Conservation (phyloP, 176 grass and related monocot genomes). For the Typha latifolia region DNA sequence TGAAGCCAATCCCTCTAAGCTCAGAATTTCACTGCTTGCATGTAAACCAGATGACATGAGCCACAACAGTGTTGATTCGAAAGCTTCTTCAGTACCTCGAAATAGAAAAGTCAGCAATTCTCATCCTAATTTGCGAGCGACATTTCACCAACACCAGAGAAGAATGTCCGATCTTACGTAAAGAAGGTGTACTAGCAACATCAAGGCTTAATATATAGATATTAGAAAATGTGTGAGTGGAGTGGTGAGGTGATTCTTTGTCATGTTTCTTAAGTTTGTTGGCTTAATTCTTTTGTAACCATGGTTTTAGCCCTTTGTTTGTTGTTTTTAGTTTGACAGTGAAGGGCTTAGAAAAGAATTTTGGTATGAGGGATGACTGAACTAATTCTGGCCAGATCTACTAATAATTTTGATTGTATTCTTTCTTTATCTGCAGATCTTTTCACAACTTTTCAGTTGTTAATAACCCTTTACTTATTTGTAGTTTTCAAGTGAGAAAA, state of each 20-base stretch:
- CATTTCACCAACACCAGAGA: conserved; percentile 58
- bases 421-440: background rate
- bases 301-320: conserved; percentile 22
- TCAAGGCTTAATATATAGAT: conserved; percentile 5
- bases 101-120: conserved; percentile 34
- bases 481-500: too few relatives aligned
- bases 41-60: conserved; percentile 37
- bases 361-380: background rate
- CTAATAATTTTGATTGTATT: background rate
- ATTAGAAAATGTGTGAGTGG: background rate
- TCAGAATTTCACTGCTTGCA: conserved; percentile 13
- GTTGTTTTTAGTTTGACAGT: conserved; percentile 46
- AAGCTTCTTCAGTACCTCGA: conserved; percentile 22
- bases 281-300: conserved; percentile 26
- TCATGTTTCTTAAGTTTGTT: conserved; percentile 2
- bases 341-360: conserved; percentile 15
- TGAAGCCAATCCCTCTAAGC: conserved; percentile 19
- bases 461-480: too few relatives aligned
- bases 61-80: conserved; percentile 50
- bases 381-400: background rate
- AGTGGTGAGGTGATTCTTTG: background rate
- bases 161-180: conserved; percentile 50
- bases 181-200: background rate
- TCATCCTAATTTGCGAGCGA: conserved; percentile 31
- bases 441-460: too few relatives aligned